phyloP scores from a whole-genome alignment of 2,329 filamentous ascomycete genomes.

The Ophiocordyceps camponoti-saundersi region DNA sequence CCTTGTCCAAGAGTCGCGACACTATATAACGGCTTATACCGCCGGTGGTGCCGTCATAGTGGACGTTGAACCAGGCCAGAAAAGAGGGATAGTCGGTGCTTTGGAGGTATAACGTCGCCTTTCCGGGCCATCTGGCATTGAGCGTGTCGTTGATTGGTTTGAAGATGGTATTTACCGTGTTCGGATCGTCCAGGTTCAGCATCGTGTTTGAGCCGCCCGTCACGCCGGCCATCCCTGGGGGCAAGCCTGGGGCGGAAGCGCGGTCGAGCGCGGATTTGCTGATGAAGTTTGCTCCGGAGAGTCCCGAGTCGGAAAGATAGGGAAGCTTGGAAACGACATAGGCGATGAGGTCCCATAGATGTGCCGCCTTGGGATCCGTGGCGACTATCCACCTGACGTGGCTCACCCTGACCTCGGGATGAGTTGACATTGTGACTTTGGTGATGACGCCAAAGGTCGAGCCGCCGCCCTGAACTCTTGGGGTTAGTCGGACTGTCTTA shows the following conservation, averaged over 20 bases:
- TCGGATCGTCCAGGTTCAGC: constrained; percentile 15
- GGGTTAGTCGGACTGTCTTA: neutral
- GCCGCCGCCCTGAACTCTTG: constrained; percentile 29
- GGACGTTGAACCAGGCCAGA: constrained; percentile 17
- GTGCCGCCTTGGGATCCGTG: constrained; percentile 12
- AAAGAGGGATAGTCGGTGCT: constrained; percentile 14
- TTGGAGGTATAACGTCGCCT: constrained; percentile 6
- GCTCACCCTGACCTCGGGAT: constrained; percentile 22
- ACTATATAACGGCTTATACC: constrained; percentile 19
- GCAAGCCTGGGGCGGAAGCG: constrained; percentile 15
- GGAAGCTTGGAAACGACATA: constrained; percentile 29
- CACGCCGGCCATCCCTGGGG: constrained; percentile 17
- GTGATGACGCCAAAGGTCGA: constrained; percentile 44
- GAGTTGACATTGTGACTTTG: constrained; percentile 36
- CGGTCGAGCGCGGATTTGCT: constrained; percentile 15
- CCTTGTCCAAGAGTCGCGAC: constrained; percentile 25
- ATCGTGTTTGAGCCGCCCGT: constrained; percentile 17
- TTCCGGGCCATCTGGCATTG: constrained; percentile 16
- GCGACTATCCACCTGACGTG: constrained; percentile 8
- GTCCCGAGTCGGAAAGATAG: constrained; percentile 28
- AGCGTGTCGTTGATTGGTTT: constrained; percentile 19
- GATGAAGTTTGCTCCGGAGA: constrained; percentile 30
- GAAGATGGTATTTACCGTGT: constrained; percentile 11
- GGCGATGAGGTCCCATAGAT: constrained; percentile 28
- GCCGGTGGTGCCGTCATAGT: constrained; percentile 17